Evolutionary conservation across 129 eudicot genomes (phyloP).

Genomic region (Artemisia tridentata): DNA sequence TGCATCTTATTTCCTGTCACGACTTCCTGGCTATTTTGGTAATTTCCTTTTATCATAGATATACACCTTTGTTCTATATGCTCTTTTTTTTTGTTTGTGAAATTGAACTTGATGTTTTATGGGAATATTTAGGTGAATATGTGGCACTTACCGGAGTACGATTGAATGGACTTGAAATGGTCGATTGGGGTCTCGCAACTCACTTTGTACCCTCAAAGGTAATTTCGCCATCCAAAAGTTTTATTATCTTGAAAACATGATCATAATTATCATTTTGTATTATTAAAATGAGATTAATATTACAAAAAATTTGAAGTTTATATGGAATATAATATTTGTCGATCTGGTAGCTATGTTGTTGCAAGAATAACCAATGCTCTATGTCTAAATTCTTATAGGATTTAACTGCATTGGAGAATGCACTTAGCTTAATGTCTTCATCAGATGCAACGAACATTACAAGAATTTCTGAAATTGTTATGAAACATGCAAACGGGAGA

Average conservation of each 20-base stretch:
- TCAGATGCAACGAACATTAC: constrained; percentile 14
- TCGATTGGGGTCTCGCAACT: constrained; percentile 58
- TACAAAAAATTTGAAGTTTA: too few relatives aligned
- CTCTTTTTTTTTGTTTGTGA: not conserved
- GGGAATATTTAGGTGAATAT: constrained; percentile 38
- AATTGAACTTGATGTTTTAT: not conserved
- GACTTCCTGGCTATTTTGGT: constrained; percentile 37
- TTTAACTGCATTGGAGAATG: constrained; percentile 32
- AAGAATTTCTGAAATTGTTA: constrained; percentile 22
- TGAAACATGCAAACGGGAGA: constrained; percentile 13
- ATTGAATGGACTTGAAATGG: constrained; percentile 44
- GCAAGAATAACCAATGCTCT: not conserved
- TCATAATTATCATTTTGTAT: not conserved
- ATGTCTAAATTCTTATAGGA: constrained; percentile 20
- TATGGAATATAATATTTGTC: not conserved
- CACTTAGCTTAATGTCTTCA: constrained; percentile 26
- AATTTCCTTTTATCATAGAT: not conserved
- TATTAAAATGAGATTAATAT: not conserved
- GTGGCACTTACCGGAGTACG: constrained; percentile 47
- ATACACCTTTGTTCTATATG: constrained; percentile 6
- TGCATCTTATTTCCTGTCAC: constrained; percentile 32
- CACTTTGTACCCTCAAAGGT: constrained; percentile 57
- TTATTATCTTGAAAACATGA: not conserved
- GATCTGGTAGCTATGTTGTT: not conserved
- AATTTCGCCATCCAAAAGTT: not conserved